Percentiles rank a stretch among this genome's conserved stretches.
phyloP scores from a whole-genome alignment of 345 rosid species.

The Gossypium bickii region DNA sequence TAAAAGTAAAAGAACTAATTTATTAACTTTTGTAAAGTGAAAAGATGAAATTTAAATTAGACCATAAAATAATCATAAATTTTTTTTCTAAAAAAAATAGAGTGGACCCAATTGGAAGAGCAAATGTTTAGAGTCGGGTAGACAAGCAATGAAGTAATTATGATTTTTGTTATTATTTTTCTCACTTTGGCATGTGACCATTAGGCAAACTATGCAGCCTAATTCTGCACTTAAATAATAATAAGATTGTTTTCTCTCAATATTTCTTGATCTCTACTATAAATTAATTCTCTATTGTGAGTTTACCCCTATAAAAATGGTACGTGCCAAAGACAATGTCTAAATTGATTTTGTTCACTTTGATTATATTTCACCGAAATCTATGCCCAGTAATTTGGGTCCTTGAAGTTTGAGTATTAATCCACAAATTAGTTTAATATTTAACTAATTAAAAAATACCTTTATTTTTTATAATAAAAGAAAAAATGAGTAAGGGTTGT shows the following conservation, averaged over 20 bases:
- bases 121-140: conserved; percentile 36
- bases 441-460: not conserved
- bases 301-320: not conserved
- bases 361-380: not conserved
- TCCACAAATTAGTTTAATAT: not conserved
- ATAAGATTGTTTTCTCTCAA: not conserved
- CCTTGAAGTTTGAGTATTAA: not conserved
- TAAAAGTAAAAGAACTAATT: too few species aligned
- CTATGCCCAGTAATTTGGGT: not conserved
- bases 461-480: too few species aligned
- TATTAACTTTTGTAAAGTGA: not conserved
- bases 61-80: not conserved
- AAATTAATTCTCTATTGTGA: too few species aligned
- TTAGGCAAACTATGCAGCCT: conserved; percentile 31
- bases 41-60: not conserved
- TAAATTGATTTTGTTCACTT: not conserved
- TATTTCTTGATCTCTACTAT: not conserved
- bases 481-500: too few species aligned
- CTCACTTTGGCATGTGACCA: conserved; percentile 26
- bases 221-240: not conserved
- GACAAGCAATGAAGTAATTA: conserved; percentile 32
- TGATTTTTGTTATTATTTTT: not conserved
- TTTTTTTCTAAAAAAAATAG: not conserved
- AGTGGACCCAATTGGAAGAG: conserved; percentile 27
- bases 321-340: not conserved